These are phyloP conservation scores for Verticillium tricorpus DNA, from an alignment of 2,329 filamentous ascomycete genomes.

Conservation along the genomic window DNA sequence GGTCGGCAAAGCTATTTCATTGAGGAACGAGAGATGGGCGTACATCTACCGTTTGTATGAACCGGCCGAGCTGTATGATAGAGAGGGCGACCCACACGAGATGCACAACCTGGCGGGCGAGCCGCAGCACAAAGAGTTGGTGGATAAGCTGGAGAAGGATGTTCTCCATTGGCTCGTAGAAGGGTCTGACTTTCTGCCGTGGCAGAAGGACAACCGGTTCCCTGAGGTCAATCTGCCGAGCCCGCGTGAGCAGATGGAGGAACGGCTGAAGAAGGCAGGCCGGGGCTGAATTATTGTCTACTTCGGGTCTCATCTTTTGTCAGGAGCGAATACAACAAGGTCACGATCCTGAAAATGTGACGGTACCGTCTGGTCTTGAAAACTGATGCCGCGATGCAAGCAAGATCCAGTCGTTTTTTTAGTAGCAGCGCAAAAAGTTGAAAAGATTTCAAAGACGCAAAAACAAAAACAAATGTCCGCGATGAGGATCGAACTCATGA, in stretches of 20 bases:
- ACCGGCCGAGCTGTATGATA: constrained; percentile 36
- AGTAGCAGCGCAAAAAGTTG: too few species aligned
- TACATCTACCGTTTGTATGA: constrained; percentile 41
- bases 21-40: constrained; percentile 30
- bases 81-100: constrained; percentile 29
- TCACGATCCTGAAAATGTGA: too few species aligned
- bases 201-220: constrained; percentile 25
- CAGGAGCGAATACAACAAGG: too few species aligned
- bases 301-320: too few species aligned
- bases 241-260: constrained; percentile 22
- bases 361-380: too few species aligned
- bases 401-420: too few species aligned
- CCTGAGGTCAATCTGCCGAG: constrained; percentile 25
- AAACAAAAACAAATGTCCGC: background rate
- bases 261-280: constrained; percentile 12
- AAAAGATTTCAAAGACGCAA: background rate
- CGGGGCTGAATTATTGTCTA: background rate
- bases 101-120: constrained; percentile 30
- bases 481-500: background rate
- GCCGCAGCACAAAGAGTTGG: constrained; percentile 15
- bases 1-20: constrained; percentile 35
- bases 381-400: too few species aligned
- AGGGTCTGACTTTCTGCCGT: constrained; percentile 27
- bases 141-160: constrained; percentile 20
- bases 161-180: constrained; percentile 31